Conservation (phyloP, 345 rosid species). For the Salix dunnii region DNA sequence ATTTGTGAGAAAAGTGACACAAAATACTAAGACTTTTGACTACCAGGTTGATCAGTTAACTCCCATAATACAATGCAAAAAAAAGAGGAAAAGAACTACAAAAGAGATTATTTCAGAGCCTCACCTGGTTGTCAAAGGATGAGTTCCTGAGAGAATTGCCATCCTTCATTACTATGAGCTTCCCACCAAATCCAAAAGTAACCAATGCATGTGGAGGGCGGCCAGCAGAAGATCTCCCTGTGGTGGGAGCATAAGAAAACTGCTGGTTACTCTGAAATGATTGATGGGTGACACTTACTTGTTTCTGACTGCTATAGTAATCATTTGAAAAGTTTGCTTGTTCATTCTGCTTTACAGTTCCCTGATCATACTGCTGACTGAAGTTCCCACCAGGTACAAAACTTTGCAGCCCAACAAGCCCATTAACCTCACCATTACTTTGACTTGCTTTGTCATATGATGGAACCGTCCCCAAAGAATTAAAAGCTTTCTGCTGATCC, state of each 20-base stretch:
- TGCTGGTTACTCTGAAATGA: slow-evolving; percentile 52
- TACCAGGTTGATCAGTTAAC: not conserved
- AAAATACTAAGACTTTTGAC: not conserved
- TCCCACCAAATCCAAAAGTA: slow-evolving; percentile 96
- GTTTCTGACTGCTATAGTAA: slow-evolving; percentile 46
- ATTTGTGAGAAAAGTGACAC: slow-evolving; percentile 3
- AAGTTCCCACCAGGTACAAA: slow-evolving; percentile 40
- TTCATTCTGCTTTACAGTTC: slow-evolving; percentile 46
- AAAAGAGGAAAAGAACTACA: not conserved
- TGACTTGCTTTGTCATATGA: slow-evolving; percentile 38
- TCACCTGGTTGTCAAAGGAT: slow-evolving; percentile 75
- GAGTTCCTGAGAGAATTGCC: slow-evolving; percentile 40
- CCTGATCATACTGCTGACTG: slow-evolving; percentile 45
- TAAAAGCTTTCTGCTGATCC: slow-evolving; percentile 34
- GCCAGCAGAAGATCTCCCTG: slow-evolving; percentile 78
- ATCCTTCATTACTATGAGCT: slow-evolving; percentile 75
- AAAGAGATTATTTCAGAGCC: slow-evolving; percentile 17
- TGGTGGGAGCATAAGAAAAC: slow-evolving; percentile 50
- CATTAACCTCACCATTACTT: slow-evolving; percentile 44
- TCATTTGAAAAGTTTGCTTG: slow-evolving; percentile 48
- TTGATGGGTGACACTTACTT: slow-evolving; percentile 40
- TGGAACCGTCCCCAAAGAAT: slow-evolving; percentile 29
- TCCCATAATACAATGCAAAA: not conserved
- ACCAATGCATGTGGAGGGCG: slow-evolving; percentile 94
- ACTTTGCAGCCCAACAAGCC: slow-evolving; percentile 42